Base-by-base conservation (phyloP, 208 protist species). In the Acanthamoeba triangularis region DNA sequence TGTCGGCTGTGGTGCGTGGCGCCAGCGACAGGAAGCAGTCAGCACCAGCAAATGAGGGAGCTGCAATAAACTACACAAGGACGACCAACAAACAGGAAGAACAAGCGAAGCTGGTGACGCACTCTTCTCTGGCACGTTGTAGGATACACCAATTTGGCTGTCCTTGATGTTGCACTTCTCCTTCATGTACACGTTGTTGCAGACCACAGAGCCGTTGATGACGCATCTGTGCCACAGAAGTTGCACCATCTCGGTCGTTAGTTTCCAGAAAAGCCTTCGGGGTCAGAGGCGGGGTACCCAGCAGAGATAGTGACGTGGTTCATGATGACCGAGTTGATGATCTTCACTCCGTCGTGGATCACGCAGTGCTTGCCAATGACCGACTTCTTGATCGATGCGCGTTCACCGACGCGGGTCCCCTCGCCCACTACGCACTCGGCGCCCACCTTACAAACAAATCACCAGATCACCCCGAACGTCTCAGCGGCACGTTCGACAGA, bases 251-350 rank as follows among this genome's bases (percentile, higher is more conserved):
- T n/a, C n/a, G n/a, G n/a, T 52, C 7, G 52, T 28, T 11, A 52
- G 80, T 52, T 52, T 23, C 8, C 7, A 90, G 59, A 18, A 93
- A 74, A 93, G n/a, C 5, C 49, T 30, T 2, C 33, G 52, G n/a
- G 23, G n/a, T 8, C 7, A 61, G 35, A 63, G n/a, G 52, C 35
- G 61, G 13, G 28, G 33, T 54, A 96, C 91, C 95, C 94, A 59
- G 98, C 97, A 56, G 84, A 90, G 84, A 98, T 96, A 18, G 76
- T 97, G 18, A 98, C 98, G 52, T 98, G 80, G 69, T 98, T 96
- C 98, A 98, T 98, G 44, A 98, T 92, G 1, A 98, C 85, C 20
- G 95, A 97, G 76, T 98, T 98, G 41, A 94, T 85, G 59, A 98
- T 96, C 76, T 95, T 96, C n/a, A 97, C 96, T 41, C 63, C 52